These are phyloP conservation scores for Diplodia mutila DNA, from an alignment of 2,329 filamentous ascomycete genomes.

Conservation along the genomic window DNA sequence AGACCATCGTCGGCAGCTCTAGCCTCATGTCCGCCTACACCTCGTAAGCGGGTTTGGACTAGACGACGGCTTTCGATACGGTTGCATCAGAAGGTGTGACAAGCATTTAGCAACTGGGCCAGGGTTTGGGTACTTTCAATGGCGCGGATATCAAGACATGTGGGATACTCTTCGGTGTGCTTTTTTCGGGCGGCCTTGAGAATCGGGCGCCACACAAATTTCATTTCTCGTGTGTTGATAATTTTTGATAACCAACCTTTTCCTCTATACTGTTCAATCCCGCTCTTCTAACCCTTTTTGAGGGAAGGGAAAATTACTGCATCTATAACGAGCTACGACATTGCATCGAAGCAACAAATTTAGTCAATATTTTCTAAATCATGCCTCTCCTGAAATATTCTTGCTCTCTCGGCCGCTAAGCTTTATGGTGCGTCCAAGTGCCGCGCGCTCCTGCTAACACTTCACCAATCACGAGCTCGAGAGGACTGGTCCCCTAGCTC, in stretches of 20 bases:
- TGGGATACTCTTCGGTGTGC: slow-evolving; percentile 18
- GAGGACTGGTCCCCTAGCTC: background rate
- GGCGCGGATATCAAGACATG: slow-evolving; percentile 21
- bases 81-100: slow-evolving; percentile 8
- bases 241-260: slow-evolving; percentile 23
- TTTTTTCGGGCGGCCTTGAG: slow-evolving; percentile 6
- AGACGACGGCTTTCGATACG: background rate
- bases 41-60: slow-evolving; percentile 10
- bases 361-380: slow-evolving; percentile 5
- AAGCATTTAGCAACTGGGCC: slow-evolving; percentile 16
- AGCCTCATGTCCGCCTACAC: slow-evolving; percentile 18
- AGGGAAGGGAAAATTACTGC: slow-evolving; percentile 4
- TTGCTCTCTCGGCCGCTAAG: background rate
- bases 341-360: slow-evolving; percentile 17
- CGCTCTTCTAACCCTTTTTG: background rate
- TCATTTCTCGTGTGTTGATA: slow-evolving; percentile 18
- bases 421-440: background rate
- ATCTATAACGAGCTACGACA: slow-evolving; percentile 21
- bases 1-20: slow-evolving; percentile 23
- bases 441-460: background rate
- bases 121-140: slow-evolving; percentile 6
- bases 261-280: slow-evolving; percentile 4
- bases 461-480: background rate
- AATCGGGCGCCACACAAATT: slow-evolving; percentile 4
- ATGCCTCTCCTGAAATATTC: too few species aligned